Percentiles rank a stretch among this genome's conserved stretches.
phyloP scores from a whole-genome alignment of 2,329 filamentous ascomycete genomes.

The Aaosphaeria arxii region DNA sequence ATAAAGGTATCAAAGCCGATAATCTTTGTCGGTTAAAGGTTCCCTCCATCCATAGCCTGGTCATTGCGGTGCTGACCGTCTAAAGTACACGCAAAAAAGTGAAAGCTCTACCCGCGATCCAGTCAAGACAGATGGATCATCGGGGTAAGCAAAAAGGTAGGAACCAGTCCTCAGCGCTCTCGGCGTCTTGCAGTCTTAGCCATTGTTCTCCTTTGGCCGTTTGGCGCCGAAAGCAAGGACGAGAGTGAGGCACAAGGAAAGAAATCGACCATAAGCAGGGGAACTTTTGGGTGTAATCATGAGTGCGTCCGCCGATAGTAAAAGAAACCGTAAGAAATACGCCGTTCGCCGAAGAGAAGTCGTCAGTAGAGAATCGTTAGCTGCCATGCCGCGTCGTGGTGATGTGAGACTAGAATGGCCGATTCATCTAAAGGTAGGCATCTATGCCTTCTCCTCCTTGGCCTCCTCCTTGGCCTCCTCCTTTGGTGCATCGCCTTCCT shows the following conservation, averaged over 20 bases:
- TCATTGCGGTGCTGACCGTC: conserved; percentile 25
- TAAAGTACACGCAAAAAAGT: conserved; percentile 28
- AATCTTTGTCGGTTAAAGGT: background rate
- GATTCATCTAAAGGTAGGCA: conserved; percentile 23
- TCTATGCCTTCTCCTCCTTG: conserved; percentile 48
- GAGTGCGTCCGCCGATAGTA: conserved; percentile 30
- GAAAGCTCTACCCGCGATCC: conserved; percentile 15
- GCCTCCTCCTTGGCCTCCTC: conserved; percentile 40
- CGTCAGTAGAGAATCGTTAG: conserved; percentile 20
- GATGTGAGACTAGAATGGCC: conserved; percentile 15
- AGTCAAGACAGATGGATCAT: conserved; percentile 16
- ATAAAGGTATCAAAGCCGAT: background rate
- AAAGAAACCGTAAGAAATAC: conserved; percentile 27
- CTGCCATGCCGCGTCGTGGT: background rate
- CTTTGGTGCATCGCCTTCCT: conserved; percentile 44
- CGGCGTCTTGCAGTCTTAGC: conserved; percentile 1
- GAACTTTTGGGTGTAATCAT: conserved; percentile 35
- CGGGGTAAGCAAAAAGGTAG: conserved; percentile 5
- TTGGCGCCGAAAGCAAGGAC: background rate
- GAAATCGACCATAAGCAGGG: background rate
- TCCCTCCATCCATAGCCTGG: background rate
- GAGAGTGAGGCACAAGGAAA: background rate
- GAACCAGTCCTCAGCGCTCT: conserved; percentile 13
- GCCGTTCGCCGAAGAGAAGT: conserved; percentile 35
- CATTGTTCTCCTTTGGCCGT: background rate